Percentiles rank a stretch among this genome's conserved stretches.
Conservation (phyloP, 306 rosid genomes). For the Boehmeria nivea region DNA sequence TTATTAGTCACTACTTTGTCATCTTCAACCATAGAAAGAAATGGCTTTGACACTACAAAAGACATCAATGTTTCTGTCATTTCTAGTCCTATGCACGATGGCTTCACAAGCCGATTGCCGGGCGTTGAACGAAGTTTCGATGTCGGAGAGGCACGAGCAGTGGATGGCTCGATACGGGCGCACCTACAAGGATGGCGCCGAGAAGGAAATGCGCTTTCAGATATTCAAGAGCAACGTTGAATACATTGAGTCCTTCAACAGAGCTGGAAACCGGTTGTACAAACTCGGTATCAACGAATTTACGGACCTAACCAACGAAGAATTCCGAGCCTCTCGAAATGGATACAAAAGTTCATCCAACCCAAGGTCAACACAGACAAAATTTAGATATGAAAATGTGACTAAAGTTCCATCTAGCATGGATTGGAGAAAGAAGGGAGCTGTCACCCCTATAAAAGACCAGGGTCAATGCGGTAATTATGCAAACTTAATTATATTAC, state of each 20-base stretch:
- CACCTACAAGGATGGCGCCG: constrained; percentile 19
- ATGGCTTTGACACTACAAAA: too few species aligned
- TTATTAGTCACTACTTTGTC: too few species aligned
- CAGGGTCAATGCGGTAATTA: constrained; percentile 32
- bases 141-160: constrained; percentile 14
- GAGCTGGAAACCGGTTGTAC: constrained; percentile 7
- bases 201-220: constrained; percentile 18
- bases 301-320: constrained; percentile 23
- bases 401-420: constrained; percentile 10
- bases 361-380: neutral
- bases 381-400: constrained; percentile 27
- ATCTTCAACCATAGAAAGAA: neutral
- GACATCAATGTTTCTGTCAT: neutral
- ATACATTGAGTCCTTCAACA: constrained; percentile 20
- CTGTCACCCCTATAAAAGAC: constrained; percentile 27
- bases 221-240: constrained; percentile 28
- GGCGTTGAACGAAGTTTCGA: neutral
- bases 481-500: neutral
- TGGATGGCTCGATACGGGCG: constrained; percentile 25
- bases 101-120: constrained; percentile 12
- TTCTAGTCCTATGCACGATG: constrained; percentile 8
- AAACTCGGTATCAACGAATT: constrained; percentile 20
- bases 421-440: constrained; percentile 36
- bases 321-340: constrained; percentile 12
- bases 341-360: constrained; percentile 12